phyloP scores from a whole-genome alignment of 1,284 basidiomycete species.

The Earliella scabrosa region DNA sequence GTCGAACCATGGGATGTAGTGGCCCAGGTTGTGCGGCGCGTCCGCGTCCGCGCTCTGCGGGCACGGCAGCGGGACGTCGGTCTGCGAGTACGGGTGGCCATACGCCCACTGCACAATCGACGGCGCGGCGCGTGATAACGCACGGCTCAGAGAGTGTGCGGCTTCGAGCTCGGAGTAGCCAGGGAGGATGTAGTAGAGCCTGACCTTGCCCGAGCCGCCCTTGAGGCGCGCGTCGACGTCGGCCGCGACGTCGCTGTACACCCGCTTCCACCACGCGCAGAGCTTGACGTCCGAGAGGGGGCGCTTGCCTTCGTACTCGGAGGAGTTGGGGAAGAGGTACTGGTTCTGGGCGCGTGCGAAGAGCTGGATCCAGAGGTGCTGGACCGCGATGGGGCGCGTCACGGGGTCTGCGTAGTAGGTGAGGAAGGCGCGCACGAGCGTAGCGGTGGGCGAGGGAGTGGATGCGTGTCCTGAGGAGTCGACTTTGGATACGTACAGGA shows the following conservation, averaged over 20 bases:
- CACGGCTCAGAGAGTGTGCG: constrained; percentile 50
- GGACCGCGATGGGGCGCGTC: constrained; percentile 60
- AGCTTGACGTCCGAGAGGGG: constrained; percentile 82
- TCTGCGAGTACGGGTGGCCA: constrained; percentile 75
- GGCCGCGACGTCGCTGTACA: constrained; percentile 61
- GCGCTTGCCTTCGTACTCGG: constrained; percentile 73
- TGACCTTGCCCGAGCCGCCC: constrained; percentile 33
- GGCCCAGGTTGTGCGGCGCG: constrained; percentile 58
- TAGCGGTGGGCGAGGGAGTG: constrained; percentile 64
- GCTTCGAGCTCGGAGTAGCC: constrained; percentile 78
- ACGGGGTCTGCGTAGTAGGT: constrained; percentile 69
- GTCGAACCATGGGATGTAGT: constrained; percentile 84
- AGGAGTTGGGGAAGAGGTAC: constrained; percentile 94
- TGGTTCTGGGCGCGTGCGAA: constrained; percentile 92
- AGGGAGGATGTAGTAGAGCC: constrained; percentile 74
- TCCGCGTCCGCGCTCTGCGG: constrained; percentile 36
- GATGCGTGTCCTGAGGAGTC: constrained; percentile 87
- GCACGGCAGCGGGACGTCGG: constrained; percentile 62
- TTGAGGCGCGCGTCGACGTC: constrained; percentile 37
- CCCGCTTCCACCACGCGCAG: constrained; percentile 92
- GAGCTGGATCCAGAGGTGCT: constrained; percentile 80
- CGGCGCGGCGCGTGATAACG: constrained; percentile 28
- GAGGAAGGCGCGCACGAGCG: constrained; percentile 73
- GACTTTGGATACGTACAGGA: constrained; percentile 94
- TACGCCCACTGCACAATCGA: constrained; percentile 60